These are phyloP conservation scores for Fraxinus greggii DNA, from an alignment of 305 asterid species.

Conservation along the genomic window DNA sequence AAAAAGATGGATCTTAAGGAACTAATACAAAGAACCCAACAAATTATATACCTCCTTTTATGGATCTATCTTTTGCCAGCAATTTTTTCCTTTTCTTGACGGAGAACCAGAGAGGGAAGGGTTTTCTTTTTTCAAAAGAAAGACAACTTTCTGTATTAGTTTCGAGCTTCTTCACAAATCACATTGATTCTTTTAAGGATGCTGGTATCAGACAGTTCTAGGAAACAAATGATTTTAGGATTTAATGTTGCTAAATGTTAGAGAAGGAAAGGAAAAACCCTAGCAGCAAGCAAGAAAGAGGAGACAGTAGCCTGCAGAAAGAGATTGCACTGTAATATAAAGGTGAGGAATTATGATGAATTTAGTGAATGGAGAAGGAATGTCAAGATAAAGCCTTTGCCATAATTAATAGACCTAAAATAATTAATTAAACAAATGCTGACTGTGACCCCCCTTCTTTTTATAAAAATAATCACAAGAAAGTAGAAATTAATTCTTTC, in stretches of 20 bases:
- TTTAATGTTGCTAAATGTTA: not conserved
- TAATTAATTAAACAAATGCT: constrained; percentile 4
- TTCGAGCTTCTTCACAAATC: not conserved
- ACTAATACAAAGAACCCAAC: not conserved
- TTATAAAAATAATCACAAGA: not conserved
- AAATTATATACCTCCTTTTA: not conserved
- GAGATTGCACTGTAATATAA: constrained; percentile 19
- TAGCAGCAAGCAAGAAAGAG: constrained; percentile 15
- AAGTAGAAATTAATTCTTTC: not conserved
- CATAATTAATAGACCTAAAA: constrained; percentile 20
- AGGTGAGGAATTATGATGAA: constrained; percentile 14
- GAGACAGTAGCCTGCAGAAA: constrained; percentile 14
- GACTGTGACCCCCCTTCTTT: constrained; percentile 5
- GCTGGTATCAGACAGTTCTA: not conserved
- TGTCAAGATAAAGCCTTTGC: constrained; percentile 20
- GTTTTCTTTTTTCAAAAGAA: constrained; percentile 1
- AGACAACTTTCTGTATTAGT: not conserved
- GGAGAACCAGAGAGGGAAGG: constrained; percentile 20
- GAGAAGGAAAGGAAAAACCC: constrained; percentile 29
- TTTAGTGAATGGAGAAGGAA: constrained; percentile 13
- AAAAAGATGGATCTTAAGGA: constrained; percentile 1
- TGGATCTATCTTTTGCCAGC: not conserved
- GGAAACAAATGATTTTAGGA: not conserved
- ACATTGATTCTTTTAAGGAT: constrained; percentile 13
- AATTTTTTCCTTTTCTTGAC: not conserved